These are phyloP conservation scores for Cladophialophora yegresii DNA, from an alignment of 2,329 filamentous ascomycete species.

Conservation along the genomic window DNA sequence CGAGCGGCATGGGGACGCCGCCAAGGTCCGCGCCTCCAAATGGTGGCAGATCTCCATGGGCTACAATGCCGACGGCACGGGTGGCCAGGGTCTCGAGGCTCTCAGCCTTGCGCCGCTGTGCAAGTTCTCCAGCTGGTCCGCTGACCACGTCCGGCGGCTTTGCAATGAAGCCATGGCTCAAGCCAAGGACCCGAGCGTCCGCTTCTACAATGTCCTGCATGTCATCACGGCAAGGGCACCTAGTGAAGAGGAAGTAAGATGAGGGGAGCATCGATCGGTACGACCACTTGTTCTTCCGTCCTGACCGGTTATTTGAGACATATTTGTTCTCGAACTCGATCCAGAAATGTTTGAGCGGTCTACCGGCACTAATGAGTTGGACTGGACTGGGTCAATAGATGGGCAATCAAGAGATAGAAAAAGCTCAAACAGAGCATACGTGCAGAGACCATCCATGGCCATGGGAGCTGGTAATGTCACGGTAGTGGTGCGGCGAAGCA, in stretches of 20 bases:
- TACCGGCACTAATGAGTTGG: background rate
- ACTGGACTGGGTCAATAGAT: background rate
- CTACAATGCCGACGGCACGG: conserved; percentile 52
- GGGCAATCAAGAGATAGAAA: conserved; percentile 37
- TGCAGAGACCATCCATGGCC: too few species aligned
- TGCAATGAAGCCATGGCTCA: conserved; percentile 66
- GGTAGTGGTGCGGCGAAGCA: too few species aligned
- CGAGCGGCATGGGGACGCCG: conserved; percentile 67
- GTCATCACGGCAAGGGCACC: conserved; percentile 40
- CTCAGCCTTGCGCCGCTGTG: conserved; percentile 74
- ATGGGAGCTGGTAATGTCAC: too few species aligned
- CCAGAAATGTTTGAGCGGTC: background rate
- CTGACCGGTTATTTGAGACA: background rate
- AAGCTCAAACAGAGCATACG: too few species aligned
- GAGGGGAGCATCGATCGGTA: background rate
- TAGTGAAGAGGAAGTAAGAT: conserved; percentile 2
- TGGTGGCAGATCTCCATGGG: conserved; percentile 83
- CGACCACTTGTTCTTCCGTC: background rate
- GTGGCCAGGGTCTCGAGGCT: conserved; percentile 58
- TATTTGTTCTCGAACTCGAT: too few species aligned
- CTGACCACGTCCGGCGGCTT: conserved; percentile 64
- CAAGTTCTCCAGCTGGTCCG: conserved; percentile 62
- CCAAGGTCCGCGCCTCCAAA: conserved; percentile 66
- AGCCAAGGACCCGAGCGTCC: conserved; percentile 67
- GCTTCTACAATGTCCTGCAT: conserved; percentile 65